phyloP scores from a whole-genome alignment of 345 rosid genomes.

The Eucalyptus erythrocorys region DNA sequence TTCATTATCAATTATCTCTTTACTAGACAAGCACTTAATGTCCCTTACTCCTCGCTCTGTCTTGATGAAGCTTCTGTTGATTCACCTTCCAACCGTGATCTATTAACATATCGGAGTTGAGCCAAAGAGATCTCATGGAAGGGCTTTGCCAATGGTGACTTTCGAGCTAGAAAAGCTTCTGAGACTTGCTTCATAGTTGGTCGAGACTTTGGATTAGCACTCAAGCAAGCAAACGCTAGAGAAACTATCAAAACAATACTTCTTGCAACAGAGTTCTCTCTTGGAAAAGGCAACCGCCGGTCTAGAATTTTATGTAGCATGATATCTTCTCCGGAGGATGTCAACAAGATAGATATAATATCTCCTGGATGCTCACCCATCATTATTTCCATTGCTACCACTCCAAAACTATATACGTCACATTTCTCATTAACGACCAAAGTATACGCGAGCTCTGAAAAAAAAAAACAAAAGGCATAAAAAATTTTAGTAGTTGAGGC shows the following conservation, averaged over 20 bases:
- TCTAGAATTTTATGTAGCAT: background rate
- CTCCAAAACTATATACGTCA: conserved; percentile 15
- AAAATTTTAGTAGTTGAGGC: too few species aligned
- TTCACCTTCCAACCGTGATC: background rate
- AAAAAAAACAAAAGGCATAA: background rate
- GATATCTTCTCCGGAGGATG: background rate
- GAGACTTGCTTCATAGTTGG: conserved; percentile 3
- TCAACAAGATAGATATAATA: background rate
- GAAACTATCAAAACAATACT: background rate
- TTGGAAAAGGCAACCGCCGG: background rate
- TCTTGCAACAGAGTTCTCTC: background rate
- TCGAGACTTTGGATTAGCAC: background rate
- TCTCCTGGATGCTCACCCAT: conserved; percentile 11
- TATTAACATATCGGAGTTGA: background rate
- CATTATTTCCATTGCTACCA: conserved; percentile 2
- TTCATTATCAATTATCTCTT: too few species aligned
- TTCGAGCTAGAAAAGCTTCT: background rate
- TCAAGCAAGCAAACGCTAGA: conserved; percentile 4
- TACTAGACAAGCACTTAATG: too few species aligned
- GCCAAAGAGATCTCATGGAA: background rate
- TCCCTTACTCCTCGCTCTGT: too few species aligned
- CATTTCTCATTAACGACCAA: conserved; percentile 3
- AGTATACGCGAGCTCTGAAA: conserved; percentile 10
- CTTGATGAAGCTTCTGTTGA: background rate
- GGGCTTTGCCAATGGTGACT: background rate